phyloP scores from a whole-genome alignment of 495 filamentous ascomycete genomes.

The Hapsidospora chrysogenum region DNA sequence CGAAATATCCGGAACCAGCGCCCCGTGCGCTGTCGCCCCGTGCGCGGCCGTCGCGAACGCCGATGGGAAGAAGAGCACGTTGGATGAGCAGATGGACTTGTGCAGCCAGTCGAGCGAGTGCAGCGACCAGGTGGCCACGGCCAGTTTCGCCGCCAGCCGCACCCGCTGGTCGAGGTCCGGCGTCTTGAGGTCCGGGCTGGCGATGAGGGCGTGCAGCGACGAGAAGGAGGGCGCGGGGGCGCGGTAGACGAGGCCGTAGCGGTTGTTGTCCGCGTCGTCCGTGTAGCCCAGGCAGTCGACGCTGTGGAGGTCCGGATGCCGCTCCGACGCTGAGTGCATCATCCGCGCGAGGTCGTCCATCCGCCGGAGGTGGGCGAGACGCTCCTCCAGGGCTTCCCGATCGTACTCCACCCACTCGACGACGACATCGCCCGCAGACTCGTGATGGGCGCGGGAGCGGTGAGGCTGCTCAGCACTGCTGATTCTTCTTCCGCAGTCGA shows the following conservation, averaged over 20 bases:
- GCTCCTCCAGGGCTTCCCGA: conserved; percentile 8
- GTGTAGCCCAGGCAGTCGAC: conserved; percentile 20
- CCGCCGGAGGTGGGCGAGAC: conserved; percentile 13
- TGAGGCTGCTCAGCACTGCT: conserved; percentile 2
- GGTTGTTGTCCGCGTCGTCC: conserved; percentile 11
- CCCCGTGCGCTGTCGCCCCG: conserved; percentile 6
- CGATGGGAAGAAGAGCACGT: conserved; percentile 17
- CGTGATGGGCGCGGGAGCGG: conserved; percentile 7
- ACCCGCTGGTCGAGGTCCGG: conserved; percentile 19
- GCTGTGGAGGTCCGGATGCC: conserved; percentile 19
- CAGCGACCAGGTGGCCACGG: conserved; percentile 17
- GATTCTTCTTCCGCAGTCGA: not conserved
- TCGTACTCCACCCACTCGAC: conserved; percentile 21
- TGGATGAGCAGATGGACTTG: conserved; percentile 13
- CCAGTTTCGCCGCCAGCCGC: conserved; percentile 13
- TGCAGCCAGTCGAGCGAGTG: conserved; percentile 24
- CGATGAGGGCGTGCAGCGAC: conserved; percentile 11
- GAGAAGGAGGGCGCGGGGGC: conserved; percentile 6
- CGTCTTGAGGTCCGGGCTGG: conserved; percentile 10
- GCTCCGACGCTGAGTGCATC: conserved; percentile 15
- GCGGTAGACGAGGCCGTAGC: conserved; percentile 16
- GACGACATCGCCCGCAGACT: conserved; percentile 9
- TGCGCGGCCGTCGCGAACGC: conserved; percentile 6
- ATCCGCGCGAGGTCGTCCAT: conserved; percentile 20
- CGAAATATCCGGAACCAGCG: conserved; percentile 8